These are phyloP conservation scores for Cyberlindnera petersonii DNA, from an alignment of 805 yeast genomes.

Conservation along the genomic window DNA sequence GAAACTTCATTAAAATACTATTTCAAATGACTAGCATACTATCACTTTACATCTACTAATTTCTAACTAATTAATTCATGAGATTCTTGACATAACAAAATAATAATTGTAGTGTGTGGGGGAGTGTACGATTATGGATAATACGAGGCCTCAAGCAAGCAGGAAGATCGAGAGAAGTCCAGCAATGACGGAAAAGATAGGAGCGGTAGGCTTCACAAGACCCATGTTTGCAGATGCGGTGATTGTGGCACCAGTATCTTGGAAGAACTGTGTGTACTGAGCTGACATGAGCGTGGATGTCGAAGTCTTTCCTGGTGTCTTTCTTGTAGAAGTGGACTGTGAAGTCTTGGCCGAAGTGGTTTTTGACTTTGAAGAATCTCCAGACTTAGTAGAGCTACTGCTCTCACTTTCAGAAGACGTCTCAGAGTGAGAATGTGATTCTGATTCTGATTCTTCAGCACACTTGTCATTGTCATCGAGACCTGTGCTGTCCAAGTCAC, in stretches of 20 bases:
- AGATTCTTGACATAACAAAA: too few species aligned
- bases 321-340: constrained; percentile 5
- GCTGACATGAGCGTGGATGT: constrained; percentile 4
- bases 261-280: constrained; percentile 7
- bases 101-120: too few species aligned
- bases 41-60: too few species aligned
- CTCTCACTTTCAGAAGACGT: not conserved
- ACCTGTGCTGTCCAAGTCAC: constrained; percentile 62
- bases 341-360: constrained; percentile 1
- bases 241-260: not conserved
- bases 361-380: not conserved
- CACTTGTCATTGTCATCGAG: constrained; percentile 45
- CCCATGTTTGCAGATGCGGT: constrained; percentile 1
- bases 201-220: constrained; percentile 1
- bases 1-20: too few species aligned
- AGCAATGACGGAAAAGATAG: constrained; percentile 3
- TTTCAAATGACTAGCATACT: too few species aligned
- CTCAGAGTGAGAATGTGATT: constrained; percentile 13
- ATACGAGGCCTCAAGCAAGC: not conserved
- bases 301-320: constrained; percentile 5
- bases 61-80: too few species aligned
- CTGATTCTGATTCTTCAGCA: constrained; percentile 10
- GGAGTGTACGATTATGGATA: too few species aligned
- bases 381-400: not conserved
- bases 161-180: constrained; percentile 3